Percentiles rank a stretch among this genome's conserved stretches.
Conservation (phyloP, 2,329 filamentous ascomycete genomes). For the Aspergillus ochraceoroseus region DNA sequence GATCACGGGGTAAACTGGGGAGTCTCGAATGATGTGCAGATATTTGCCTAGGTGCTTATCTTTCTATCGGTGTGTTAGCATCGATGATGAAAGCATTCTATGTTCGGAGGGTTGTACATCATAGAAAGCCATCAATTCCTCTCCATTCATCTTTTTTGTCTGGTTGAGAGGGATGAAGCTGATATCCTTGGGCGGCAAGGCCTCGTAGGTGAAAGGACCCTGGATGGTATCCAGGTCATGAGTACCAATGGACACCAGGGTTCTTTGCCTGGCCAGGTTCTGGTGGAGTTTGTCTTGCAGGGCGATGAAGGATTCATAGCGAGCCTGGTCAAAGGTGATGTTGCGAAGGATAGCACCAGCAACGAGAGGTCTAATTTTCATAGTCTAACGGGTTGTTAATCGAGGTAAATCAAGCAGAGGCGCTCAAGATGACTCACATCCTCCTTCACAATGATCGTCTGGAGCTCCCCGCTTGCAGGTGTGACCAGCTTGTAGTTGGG, state of each 20-base stretch:
- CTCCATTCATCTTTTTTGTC: constrained; percentile 77
- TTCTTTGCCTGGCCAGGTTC: constrained; percentile 88
- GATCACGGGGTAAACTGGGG: constrained; percentile 91
- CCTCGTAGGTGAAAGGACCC: constrained; percentile 96
- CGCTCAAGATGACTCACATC: constrained; percentile 42
- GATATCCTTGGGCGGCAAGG: constrained; percentile 84
- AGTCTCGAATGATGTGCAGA: constrained; percentile 90
- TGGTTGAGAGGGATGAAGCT: constrained; percentile 89
- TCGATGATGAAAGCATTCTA: neutral
- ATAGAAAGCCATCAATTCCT: constrained; percentile 90
- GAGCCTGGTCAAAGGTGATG: constrained; percentile 82
- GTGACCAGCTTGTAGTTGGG: constrained; percentile 75
- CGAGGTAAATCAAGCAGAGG: too few species aligned
- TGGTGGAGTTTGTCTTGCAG: constrained; percentile 97
- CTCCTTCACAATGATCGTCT: constrained; percentile 74
- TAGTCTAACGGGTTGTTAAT: constrained; percentile 49
- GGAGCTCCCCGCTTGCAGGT: constrained; percentile 66
- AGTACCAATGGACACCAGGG: constrained; percentile 92
- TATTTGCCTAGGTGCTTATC: constrained; percentile 88
- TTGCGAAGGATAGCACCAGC: constrained; percentile 84
- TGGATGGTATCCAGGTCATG: constrained; percentile 92
- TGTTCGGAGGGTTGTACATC: constrained; percentile 46
- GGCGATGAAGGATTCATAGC: constrained; percentile 95
- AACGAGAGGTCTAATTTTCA: constrained; percentile 77
- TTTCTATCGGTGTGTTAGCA: constrained; percentile 50